Evolutionary conservation across 1,284 basidiomycete species (phyloP).

Genomic region (Ganoderma sinense): DNA sequence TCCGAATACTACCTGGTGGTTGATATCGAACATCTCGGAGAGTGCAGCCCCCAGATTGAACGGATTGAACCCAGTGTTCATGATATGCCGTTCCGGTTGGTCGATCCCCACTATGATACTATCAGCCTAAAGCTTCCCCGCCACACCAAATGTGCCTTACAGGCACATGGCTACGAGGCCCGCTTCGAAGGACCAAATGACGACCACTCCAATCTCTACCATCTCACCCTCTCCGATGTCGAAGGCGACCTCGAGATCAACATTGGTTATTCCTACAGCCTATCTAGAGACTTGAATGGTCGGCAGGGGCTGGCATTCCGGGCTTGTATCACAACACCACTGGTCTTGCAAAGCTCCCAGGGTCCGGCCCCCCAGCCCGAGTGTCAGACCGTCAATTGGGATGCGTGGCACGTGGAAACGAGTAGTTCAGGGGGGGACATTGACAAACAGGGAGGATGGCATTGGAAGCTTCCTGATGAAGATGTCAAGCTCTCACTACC

Average conservation of each 20-base stretch:
- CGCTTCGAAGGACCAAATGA: background rate
- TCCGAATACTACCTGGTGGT: background rate
- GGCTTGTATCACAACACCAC: background rate
- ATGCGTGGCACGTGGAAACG: background rate
- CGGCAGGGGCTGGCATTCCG: background rate
- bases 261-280: background rate
- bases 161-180: background rate
- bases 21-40: background rate
- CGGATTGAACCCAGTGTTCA: accelerated
- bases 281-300: background rate
- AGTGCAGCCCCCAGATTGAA: too few species aligned
- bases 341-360: background rate
- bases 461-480: background rate
- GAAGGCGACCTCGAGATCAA: background rate
- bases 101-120: background rate
- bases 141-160: background rate
- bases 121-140: background rate
- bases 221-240: background rate
- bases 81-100: background rate
- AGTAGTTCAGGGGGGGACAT: too few species aligned
- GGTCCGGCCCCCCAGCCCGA: background rate
- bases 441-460: background rate
- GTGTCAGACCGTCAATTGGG: background rate
- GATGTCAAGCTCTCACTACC: background rate
- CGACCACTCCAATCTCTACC: background rate